Evolutionary conservation across 1,139 yeast genomes (phyloP).

Genomic region (Keqinozyma sinolaborantium): DNA sequence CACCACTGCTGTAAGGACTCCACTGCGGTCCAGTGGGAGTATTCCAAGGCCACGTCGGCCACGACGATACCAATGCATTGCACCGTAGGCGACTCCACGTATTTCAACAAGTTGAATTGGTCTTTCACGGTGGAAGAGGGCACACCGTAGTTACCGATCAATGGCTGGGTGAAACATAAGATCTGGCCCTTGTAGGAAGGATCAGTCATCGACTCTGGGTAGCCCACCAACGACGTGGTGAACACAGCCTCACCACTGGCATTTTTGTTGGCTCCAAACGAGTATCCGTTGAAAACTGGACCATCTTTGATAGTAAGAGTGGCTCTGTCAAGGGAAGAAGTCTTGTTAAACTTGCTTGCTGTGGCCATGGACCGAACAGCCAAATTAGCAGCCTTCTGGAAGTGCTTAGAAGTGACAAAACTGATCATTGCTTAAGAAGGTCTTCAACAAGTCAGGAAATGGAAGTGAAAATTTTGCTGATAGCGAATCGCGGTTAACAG

Average conservation of each 20-base stretch:
- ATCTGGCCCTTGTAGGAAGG: slow-evolving; percentile 97
- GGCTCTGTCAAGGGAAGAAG: slow-evolving; percentile 66
- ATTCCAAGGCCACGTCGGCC: slow-evolving; percentile 90
- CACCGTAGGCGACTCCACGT: slow-evolving; percentile 85
- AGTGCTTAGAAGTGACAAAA: background rate
- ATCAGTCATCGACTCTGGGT: slow-evolving; percentile 98
- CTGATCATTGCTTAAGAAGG: background rate
- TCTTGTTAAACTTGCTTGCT: slow-evolving; percentile 33
- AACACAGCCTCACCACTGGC: slow-evolving; percentile 96
- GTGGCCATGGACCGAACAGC: slow-evolving; percentile 35
- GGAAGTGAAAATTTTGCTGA: slow-evolving; percentile 12
- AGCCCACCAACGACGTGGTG: slow-evolving; percentile 95
- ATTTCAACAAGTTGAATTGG: slow-evolving; percentile 77
- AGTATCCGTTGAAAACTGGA: slow-evolving; percentile 87
- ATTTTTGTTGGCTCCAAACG: slow-evolving; percentile 91
- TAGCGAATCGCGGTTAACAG: slow-evolving; percentile 40
- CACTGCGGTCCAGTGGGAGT: slow-evolving; percentile 98
- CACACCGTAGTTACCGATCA: slow-evolving; percentile 97
- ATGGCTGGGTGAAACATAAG: slow-evolving; percentile 92
- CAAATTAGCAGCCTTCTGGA: slow-evolving; percentile 2
- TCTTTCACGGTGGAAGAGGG: slow-evolving; percentile 82
- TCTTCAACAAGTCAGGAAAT: background rate
- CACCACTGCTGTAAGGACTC: slow-evolving; percentile 96
- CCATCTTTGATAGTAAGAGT: slow-evolving; percentile 90
- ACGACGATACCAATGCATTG: slow-evolving; percentile 97